Evolutionary conservation across 495 filamentous ascomycete species (phyloP), one percentile per base, ranked within the genome.

Genomic region (Daldinia vernicosa): DNA sequence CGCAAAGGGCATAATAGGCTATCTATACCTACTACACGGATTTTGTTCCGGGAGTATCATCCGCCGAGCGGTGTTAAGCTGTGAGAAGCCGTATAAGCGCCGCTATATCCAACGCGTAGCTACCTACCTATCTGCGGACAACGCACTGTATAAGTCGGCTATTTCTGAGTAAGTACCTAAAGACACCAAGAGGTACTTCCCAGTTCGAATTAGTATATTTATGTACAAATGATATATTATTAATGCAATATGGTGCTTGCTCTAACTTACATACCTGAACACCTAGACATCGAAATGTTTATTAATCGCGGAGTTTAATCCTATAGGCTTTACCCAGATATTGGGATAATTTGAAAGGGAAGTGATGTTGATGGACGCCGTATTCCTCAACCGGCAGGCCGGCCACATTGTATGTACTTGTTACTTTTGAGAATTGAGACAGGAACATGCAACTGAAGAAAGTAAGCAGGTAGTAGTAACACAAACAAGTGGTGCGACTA

Each of bases 401-500:
- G 30, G 30, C 30, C 7, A 8, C 0, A 32, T 9, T 32, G 6
- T 7, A 32, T 32, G 30, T 4, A 14, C 33, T 35, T 35, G 12
- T 22, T 52, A 52, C 11, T 9, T 52, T 4, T 15, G 11, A 28
- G 67, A 51, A 70, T 50, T 62, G 57, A 61, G 24, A 56, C 22
- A 27, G 8, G 26, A 28, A 15, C 50, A 28, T 27, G 50, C 11
- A 53, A 53, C 14, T n/a, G 26, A 30, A 53, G 12, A 7, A 53
- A 7, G 24, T 30, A 53, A 53, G 14, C 50, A 53, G 40, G 40
- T 47, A 53, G 19, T 50, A 57, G 63, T 67, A 47, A 54, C 69
- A 63, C 52, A 71, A 51, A 43, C 43, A 52, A 27, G 39, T 32
- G 26, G 58, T 54, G 35, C 26, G 33, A 66, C 62, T 58, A 63